Percentiles rank a stretch among this genome's conserved stretches.
phyloP scores from a whole-genome alignment of 108 stramenopile genomes.

The Nitzschia putrida region DNA sequence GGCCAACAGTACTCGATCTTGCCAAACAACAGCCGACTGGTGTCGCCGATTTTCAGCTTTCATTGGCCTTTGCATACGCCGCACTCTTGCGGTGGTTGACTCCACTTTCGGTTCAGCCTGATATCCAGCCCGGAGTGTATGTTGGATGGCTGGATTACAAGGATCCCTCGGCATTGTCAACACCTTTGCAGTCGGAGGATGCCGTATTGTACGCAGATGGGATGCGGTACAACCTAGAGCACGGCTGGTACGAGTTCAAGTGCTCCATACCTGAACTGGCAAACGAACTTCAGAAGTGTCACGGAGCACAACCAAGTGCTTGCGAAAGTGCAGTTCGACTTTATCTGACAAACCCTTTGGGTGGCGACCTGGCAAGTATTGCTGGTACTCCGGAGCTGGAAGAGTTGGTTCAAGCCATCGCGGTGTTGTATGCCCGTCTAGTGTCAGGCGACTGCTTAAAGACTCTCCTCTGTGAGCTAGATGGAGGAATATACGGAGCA shows the following conservation, averaged over 20 bases:
- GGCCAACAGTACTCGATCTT: conserved; percentile 70
- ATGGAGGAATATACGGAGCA: conserved; percentile 19
- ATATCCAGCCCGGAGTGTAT: conserved; percentile 36
- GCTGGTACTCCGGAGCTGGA: conserved; percentile 36
- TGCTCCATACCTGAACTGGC: conserved; percentile 41
- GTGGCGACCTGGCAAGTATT: conserved; percentile 59
- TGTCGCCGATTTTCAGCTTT: conserved; percentile 16
- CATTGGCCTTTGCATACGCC: conserved; percentile 84
- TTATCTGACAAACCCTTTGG: conserved; percentile 48
- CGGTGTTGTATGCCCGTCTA: conserved; percentile 73
- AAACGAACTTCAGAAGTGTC: not conserved
- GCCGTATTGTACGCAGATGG: conserved; percentile 72
- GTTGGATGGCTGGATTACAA: conserved; percentile 62
- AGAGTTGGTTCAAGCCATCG: conserved; percentile 54
- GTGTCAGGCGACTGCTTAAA: conserved; percentile 60
- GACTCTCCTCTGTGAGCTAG: conserved; percentile 52
- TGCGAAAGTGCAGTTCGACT: conserved; percentile 34
- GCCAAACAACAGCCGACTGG: conserved; percentile 13
- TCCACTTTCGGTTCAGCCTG: conserved; percentile 32
- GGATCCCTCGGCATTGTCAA: conserved; percentile 1
- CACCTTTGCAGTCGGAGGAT: not conserved
- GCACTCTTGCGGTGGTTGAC: conserved; percentile 82
- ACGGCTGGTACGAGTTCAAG: conserved; percentile 84
- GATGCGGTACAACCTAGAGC: conserved; percentile 59
- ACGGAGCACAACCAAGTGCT: conserved; percentile 35